Conservation (phyloP, 257 asterid genomes). For the Sherardia arvensis region DNA sequence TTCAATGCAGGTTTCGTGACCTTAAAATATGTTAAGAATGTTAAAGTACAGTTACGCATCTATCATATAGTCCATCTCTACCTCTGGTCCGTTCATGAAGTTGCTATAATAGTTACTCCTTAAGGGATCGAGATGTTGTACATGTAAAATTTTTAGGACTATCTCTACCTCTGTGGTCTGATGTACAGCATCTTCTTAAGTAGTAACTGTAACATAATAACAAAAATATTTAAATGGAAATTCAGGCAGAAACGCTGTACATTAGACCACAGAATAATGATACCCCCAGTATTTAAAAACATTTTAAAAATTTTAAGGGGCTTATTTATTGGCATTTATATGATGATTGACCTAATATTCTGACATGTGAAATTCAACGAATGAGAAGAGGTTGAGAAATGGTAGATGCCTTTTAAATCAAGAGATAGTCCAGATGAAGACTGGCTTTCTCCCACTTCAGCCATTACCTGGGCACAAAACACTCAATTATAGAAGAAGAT, state of each 20-base stretch:
- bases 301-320: not conserved
- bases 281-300: too few relatives aligned
- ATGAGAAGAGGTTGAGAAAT: not conserved
- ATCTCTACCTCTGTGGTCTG: too few relatives aligned
- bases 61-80: slow-evolving; percentile 17
- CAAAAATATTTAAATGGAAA: too few relatives aligned
- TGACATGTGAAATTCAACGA: not conserved
- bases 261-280: too few relatives aligned
- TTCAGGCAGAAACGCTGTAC: not conserved
- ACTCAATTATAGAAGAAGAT: slow-evolving; percentile 30
- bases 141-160: too few relatives aligned
- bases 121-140: too few relatives aligned
- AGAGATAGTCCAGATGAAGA: slow-evolving; percentile 48
- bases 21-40: slow-evolving; percentile 27
- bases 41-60: not conserved
- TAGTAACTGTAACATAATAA: too few relatives aligned
- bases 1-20: slow-evolving; percentile 76
- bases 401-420: slow-evolving; percentile 34
- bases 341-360: not conserved
- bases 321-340: not conserved
- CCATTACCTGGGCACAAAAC: slow-evolving; percentile 45
- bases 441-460: slow-evolving; percentile 43
- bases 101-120: too few relatives aligned
- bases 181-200: too few relatives aligned
- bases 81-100: slow-evolving; percentile 97